phyloP scores from a whole-genome alignment of 371 early-diverging fungal species.

The Chytridiales sp. region DNA sequence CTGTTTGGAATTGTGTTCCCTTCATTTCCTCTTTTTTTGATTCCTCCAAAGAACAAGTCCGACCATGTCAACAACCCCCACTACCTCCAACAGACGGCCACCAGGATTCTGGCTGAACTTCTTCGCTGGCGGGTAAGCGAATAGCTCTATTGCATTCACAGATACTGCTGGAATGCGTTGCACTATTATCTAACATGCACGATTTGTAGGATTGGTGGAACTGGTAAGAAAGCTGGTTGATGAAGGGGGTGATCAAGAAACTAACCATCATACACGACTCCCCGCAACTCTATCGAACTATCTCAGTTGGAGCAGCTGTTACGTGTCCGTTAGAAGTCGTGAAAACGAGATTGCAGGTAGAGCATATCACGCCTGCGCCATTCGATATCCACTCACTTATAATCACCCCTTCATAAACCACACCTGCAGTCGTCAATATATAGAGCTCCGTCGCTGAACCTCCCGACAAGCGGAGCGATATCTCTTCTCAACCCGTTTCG shows the following conservation, averaged over 20 bases:
- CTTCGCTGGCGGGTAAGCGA: conserved; percentile 72
- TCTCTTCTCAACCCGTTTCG: conserved; percentile 30
- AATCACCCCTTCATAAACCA: neutral
- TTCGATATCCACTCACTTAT: conserved; percentile 2
- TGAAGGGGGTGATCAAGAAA: neutral
- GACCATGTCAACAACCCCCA: too few species aligned
- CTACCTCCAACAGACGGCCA: too few species aligned
- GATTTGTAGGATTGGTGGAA: conserved; percentile 31
- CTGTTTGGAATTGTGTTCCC: too few species aligned
- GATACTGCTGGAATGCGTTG: neutral
- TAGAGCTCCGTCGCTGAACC: neutral
- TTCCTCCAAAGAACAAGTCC: too few species aligned
- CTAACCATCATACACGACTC: conserved; percentile 6
- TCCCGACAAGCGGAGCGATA: conserved; percentile 8
- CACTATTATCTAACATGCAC: neutral
- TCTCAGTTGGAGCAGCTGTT: conserved; percentile 71
- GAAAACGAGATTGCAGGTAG: conserved; percentile 83
- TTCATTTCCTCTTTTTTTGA: too few species aligned
- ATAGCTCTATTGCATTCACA: neutral
- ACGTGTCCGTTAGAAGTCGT: conserved; percentile 91
- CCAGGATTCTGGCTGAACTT: conserved; percentile 73
- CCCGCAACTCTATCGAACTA: conserved; percentile 28
- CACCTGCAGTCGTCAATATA: conserved; percentile 37
- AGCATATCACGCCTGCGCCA: neutral
- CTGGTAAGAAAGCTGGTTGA: conserved; percentile 17